Evolutionary conservation across 2,329 filamentous ascomycete genomes (phyloP).

Genomic region (Pseudogymnoascus sp.): DNA sequence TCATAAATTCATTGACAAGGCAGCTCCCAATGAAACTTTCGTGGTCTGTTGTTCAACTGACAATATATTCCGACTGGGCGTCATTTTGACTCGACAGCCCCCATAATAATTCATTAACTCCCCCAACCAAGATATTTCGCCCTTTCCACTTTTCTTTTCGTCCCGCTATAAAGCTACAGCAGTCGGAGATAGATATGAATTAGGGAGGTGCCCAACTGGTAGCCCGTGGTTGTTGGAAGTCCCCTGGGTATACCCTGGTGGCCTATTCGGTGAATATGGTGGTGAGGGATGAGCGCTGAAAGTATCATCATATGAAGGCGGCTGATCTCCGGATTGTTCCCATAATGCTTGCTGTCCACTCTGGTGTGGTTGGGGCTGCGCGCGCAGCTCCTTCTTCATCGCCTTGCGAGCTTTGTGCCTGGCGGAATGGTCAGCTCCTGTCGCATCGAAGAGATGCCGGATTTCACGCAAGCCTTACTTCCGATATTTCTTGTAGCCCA

Average conservation of each 20-base stretch:
- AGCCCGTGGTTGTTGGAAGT: not conserved
- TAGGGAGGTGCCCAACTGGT: not conserved
- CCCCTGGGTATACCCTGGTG: not conserved
- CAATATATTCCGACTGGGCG: not conserved
- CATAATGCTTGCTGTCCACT: not conserved
- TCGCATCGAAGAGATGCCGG: not conserved
- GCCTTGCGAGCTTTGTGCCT: slow-evolving; percentile 4
- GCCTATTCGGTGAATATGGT: not conserved
- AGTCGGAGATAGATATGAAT: not conserved
- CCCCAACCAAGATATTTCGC: not conserved
- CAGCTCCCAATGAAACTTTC: not conserved
- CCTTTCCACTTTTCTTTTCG: not conserved
- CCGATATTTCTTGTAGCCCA: slow-evolving; percentile 2
- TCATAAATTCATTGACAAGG: not conserved
- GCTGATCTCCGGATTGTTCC: not conserved
- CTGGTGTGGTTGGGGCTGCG: not conserved
- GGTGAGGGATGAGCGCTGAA: not conserved
- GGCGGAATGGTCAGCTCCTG: not conserved
- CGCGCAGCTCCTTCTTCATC: not conserved
- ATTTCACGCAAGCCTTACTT: not conserved
- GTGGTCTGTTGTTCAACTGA: not conserved
- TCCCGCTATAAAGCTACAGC: not conserved
- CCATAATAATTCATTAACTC: not conserved
- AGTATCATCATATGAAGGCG: slow-evolving; percentile 3
- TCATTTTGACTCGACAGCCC: not conserved